Conservation (phyloP, 139 green algal genomes). For the Choricystis sp. region DNA sequence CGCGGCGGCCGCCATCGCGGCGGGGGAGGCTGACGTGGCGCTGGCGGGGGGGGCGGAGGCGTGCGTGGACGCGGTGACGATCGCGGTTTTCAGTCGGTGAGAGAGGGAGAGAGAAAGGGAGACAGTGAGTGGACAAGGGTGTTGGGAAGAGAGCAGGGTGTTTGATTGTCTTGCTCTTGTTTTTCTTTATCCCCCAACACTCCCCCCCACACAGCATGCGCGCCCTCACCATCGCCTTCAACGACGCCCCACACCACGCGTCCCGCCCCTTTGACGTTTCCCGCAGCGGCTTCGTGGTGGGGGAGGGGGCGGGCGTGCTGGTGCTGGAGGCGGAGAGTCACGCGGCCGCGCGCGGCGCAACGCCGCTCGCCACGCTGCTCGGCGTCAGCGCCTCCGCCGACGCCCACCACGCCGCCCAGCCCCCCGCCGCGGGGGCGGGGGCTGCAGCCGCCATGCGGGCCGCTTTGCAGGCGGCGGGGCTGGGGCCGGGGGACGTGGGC, state of each 20-base stretch:
- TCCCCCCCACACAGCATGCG: slow-evolving; percentile 48
- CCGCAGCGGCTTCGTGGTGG: slow-evolving; percentile 61
- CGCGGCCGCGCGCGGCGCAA: slow-evolving; percentile 26
- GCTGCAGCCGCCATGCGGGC: slow-evolving; percentile 42
- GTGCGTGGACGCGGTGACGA: slow-evolving; percentile 68
- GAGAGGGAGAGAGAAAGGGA: too few relatives aligned
- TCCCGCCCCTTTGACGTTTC: slow-evolving; percentile 48
- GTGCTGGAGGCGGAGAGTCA: slow-evolving; percentile 50
- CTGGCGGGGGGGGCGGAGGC: slow-evolving; percentile 68
- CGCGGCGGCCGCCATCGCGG: slow-evolving; percentile 49
- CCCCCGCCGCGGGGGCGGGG: slow-evolving; percentile 31
- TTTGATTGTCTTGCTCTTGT: too few relatives aligned
- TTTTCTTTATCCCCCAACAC: background rate
- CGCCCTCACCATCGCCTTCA: slow-evolving; percentile 39
- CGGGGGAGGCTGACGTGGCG: slow-evolving; percentile 79
- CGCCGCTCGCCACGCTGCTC: slow-evolving; percentile 31
- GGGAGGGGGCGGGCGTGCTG: slow-evolving; percentile 57
- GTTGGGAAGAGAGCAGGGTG: too few relatives aligned
- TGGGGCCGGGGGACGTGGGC: slow-evolving; percentile 30
- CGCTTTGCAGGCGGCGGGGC: slow-evolving; percentile 27
- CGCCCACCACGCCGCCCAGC: slow-evolving; percentile 83
- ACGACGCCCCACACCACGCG: slow-evolving; percentile 19
- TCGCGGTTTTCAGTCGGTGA: slow-evolving; percentile 72
- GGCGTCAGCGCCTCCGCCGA: slow-evolving; percentile 79
- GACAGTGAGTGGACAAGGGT: too few relatives aligned